Conservation (phyloP, 2,329 filamentous ascomycete species). For the Trematosphaeria pertusa region DNA sequence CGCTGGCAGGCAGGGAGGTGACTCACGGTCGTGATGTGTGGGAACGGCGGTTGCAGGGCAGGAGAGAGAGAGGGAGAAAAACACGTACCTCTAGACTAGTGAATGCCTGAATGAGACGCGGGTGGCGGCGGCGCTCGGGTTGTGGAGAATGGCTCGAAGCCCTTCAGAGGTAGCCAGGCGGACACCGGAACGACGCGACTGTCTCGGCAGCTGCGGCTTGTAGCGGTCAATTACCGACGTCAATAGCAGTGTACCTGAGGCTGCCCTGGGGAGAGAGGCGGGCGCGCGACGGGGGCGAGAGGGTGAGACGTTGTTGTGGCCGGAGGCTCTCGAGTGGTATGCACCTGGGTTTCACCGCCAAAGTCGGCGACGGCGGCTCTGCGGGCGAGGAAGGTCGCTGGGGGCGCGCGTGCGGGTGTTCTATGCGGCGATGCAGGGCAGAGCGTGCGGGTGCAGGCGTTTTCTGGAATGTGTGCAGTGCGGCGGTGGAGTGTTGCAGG, state of each 20-base stretch:
- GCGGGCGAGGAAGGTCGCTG: constrained; percentile 23
- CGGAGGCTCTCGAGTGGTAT: constrained; percentile 45
- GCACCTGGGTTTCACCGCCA: constrained; percentile 49
- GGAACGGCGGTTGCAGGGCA: constrained; percentile 5
- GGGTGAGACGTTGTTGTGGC: constrained; percentile 44
- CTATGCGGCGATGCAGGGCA: constrained; percentile 29
- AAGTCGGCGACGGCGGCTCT: constrained; percentile 26
- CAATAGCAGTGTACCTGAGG: constrained; percentile 34
- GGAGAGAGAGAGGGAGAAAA: constrained; percentile 2
- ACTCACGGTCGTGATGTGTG: constrained; percentile 11
- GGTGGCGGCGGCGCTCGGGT: constrained; percentile 33
- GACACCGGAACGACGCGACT: constrained; percentile 45
- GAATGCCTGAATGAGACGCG: constrained; percentile 24
- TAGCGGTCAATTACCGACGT: constrained; percentile 37
- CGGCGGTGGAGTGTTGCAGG: constrained; percentile 35
- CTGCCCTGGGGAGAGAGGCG: constrained; percentile 36
- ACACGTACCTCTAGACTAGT: constrained; percentile 42
- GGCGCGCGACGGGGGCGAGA: constrained; percentile 37
- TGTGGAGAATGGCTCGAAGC: constrained; percentile 48
- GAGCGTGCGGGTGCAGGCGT: constrained; percentile 25
- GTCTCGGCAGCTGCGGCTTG: constrained; percentile 29
- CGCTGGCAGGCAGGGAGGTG: constrained; percentile 16
- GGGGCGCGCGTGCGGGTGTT: constrained; percentile 23
- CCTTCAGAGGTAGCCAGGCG: constrained; percentile 47
- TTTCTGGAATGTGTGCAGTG: constrained; percentile 25